A percentile compares a stretch with the other conserved stretches of the same genome.
These are phyloP conservation scores for Laguncularia racemosa DNA, from an alignment of 345 rosid genomes.

Conservation along the genomic window DNA sequence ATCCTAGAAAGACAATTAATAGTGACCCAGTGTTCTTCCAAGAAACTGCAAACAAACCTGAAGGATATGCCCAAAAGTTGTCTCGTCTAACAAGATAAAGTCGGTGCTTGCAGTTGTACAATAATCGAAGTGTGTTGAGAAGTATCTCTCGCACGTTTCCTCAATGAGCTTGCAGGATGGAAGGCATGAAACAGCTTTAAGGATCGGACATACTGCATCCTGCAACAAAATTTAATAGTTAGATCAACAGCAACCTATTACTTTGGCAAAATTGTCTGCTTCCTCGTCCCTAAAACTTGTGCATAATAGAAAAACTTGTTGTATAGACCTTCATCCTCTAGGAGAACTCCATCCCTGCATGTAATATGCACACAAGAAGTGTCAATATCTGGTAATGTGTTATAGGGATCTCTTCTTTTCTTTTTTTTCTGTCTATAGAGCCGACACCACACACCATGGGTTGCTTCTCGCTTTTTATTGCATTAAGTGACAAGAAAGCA, in stretches of 20 bases:
- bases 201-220: constrained; percentile 89
- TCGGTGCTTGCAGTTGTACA: constrained; percentile 79
- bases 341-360: constrained; percentile 98
- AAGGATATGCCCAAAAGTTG: constrained; percentile 61
- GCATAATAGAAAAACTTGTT: constrained; percentile 85
- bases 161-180: constrained; percentile 82
- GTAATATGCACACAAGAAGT: constrained; percentile 78
- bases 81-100: constrained; percentile 68
- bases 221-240: constrained; percentile 89
- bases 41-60: constrained; percentile 46
- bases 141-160: constrained; percentile 83
- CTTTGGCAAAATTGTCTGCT: constrained; percentile 76
- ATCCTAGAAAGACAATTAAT: background rate
- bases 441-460: constrained; percentile 54
- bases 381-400: constrained; percentile 61
- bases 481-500: background rate
- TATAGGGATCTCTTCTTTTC: constrained; percentile 52
- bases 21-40: background rate
- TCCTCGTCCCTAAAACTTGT: constrained; percentile 91
- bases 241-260: constrained; percentile 51
- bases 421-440: constrained; percentile 35
- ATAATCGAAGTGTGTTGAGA: constrained; percentile 86
- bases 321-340: constrained; percentile 82
- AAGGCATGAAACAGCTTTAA: constrained; percentile 69
- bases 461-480: constrained; percentile 29